These are phyloP conservation scores for Globisporangium recalcitrans DNA, from an alignment of 352 stramenopile genomes.

Conservation along the genomic window DNA sequence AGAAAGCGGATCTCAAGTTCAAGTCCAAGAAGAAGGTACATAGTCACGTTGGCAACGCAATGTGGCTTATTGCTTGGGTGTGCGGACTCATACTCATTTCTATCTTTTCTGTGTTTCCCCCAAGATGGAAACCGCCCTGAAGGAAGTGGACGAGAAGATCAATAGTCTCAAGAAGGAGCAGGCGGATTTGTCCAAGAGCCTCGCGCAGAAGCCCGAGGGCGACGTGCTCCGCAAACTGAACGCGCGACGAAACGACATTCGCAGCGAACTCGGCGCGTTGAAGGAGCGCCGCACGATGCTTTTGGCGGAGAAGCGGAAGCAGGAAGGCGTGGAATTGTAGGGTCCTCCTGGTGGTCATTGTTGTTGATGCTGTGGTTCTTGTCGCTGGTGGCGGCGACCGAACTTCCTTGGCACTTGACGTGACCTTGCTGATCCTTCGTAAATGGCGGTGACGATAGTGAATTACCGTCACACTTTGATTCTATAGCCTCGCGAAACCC, in stretches of 20 bases:
- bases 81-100: not conserved
- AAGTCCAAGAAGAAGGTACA: constrained; percentile 80
- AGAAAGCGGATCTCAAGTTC: constrained; percentile 86
- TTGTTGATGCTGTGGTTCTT: not conserved
- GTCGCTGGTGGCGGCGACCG: not conserved
- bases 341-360: not conserved
- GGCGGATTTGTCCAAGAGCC: constrained; percentile 64
- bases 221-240: constrained; percentile 82
- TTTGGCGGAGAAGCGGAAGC: constrained; percentile 74
- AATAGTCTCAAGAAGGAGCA: constrained; percentile 80
- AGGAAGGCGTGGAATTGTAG: constrained; percentile 51
- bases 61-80: not conserved
- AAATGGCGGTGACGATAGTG: not conserved
- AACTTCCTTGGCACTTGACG: not conserved
- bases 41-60: not conserved
- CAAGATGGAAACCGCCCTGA: constrained; percentile 71
- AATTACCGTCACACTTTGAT: not conserved
- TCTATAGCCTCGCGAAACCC: not conserved
- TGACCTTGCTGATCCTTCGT: not conserved
- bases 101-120: not conserved
- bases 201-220: constrained; percentile 68
- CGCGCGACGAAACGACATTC: constrained; percentile 76
- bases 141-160: constrained; percentile 78
- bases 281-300: constrained; percentile 81
- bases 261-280: constrained; percentile 76